Conservation (phyloP, 2,329 filamentous ascomycete species). For the Thelonectria olida region DNA sequence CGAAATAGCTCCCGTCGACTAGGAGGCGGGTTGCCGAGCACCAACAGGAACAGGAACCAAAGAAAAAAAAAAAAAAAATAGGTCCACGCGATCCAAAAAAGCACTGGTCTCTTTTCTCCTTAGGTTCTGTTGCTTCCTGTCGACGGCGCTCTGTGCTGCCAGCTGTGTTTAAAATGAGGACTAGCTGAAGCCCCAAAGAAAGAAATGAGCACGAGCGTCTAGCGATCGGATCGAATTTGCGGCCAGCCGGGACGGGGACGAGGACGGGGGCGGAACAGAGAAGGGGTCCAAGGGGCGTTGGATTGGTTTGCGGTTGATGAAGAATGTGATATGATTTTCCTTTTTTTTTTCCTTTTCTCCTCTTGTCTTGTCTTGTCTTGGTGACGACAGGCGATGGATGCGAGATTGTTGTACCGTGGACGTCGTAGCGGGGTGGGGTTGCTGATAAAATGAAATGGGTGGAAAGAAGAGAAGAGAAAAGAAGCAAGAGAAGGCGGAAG, state of each 20-base stretch:
- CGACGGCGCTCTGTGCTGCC: neutral
- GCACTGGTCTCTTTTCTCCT: too few relatives aligned
- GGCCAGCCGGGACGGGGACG: slow-evolving; percentile 2
- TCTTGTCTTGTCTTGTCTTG: neutral
- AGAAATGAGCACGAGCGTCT: slow-evolving; percentile 16
- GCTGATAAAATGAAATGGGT: slow-evolving; percentile 15
- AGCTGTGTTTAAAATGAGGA: slow-evolving; percentile 14
- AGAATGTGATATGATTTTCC: neutral
- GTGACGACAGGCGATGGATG: neutral
- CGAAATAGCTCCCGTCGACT: slow-evolving; percentile 23
- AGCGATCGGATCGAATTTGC: slow-evolving; percentile 6
- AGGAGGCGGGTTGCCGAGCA: slow-evolving; percentile 23
- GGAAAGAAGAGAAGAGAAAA: slow-evolving; percentile 25
- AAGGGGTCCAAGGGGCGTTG: neutral
- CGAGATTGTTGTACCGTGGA: neutral
- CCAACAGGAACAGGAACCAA: slow-evolving; percentile 2
- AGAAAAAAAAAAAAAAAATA: slow-evolving; percentile 4
- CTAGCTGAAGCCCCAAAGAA: slow-evolving; percentile 12
- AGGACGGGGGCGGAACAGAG: neutral
- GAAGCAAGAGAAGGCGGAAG: slow-evolving; percentile 5
- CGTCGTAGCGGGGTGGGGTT: neutral
- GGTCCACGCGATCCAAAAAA: neutral
- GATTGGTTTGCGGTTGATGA: neutral
- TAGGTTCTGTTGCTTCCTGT: too few relatives aligned
- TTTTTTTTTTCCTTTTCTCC: neutral